These are phyloP conservation scores for Vaccinium myrtillus DNA, from an alignment of 148 eudicot genomes.

Conservation along the genomic window DNA sequence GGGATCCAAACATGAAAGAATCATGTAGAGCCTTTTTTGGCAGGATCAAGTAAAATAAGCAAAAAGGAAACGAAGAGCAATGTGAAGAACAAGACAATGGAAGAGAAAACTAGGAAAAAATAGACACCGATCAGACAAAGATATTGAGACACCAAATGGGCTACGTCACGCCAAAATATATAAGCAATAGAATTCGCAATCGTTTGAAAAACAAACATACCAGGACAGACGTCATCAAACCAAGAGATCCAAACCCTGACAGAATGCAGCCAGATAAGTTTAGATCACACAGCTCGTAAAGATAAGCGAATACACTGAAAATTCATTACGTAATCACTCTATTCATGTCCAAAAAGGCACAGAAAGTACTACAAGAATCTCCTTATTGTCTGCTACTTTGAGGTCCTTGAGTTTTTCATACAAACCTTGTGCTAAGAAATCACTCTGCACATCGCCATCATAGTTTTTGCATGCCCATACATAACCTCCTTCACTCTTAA, in stretches of 20 bases:
- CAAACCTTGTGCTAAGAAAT: slow-evolving; percentile 77
- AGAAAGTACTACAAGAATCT: background rate
- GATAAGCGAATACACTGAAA: slow-evolving; percentile 7
- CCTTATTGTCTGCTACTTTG: background rate
- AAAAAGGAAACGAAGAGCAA: background rate
- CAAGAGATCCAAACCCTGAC: slow-evolving; percentile 78
- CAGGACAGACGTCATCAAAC: slow-evolving; percentile 85
- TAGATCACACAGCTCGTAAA: background rate
- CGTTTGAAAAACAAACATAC: slow-evolving; percentile 28
- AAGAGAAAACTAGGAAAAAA: background rate
- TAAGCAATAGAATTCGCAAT: slow-evolving; percentile 1
- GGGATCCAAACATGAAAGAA: background rate
- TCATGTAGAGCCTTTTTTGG: background rate
- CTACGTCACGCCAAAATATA: background rate
- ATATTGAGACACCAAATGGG: background rate
- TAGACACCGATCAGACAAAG: background rate
- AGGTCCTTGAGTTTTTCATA: background rate
- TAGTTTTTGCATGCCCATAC: slow-evolving; percentile 93
- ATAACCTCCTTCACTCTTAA: slow-evolving; percentile 79
- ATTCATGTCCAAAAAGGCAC: background rate
- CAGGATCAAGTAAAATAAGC: background rate
- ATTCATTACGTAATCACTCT: background rate
- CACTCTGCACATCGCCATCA: slow-evolving; percentile 89
- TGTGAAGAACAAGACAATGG: background rate
- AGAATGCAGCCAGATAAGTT: background rate